These are phyloP conservation scores for Limtongozyma cylindracea DNA, from an alignment of 805 yeast genomes.

Conservation along the genomic window DNA sequence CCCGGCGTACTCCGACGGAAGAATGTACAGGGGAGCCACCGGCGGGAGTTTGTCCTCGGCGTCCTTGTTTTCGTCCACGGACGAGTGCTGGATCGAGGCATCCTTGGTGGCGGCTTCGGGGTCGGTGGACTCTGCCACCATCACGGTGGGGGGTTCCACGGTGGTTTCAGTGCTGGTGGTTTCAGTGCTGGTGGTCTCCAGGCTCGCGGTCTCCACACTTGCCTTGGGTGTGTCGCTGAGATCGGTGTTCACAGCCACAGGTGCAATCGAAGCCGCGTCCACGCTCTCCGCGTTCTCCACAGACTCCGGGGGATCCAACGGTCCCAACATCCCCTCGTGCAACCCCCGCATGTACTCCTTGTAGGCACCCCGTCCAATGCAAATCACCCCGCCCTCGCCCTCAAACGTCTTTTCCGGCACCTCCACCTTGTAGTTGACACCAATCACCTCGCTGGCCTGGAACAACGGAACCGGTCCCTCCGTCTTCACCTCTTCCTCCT, in stretches of 20 bases:
- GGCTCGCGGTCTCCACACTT: constrained; percentile 1
- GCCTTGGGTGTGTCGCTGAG: constrained; percentile 1
- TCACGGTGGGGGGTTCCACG: not conserved
- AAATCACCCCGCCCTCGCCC: constrained; percentile 63
- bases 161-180: constrained; percentile 1
- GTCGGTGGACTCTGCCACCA: not conserved
- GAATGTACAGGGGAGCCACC: constrained; percentile 40
- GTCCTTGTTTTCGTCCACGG: constrained; percentile 5
- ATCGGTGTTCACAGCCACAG: not conserved
- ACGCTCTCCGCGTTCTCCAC: constrained; percentile 3
- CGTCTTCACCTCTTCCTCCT: constrained; percentile 7
- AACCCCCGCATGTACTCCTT: constrained; percentile 80
- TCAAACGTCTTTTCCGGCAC: constrained; percentile 13
- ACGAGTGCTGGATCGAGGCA: constrained; percentile 2
- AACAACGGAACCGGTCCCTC: too few relatives aligned
- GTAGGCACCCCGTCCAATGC: constrained; percentile 88
- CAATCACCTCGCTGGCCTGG: constrained; percentile 21
- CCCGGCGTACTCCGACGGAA: constrained; percentile 25
- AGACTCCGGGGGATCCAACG: constrained; percentile 23
- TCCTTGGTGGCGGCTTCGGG: constrained; percentile 3
- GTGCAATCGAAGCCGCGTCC: not conserved
- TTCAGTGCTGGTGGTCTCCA: constrained; percentile 1
- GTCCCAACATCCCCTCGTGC: constrained; percentile 90
- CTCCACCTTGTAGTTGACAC: constrained; percentile 18
- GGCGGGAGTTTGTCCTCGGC: constrained; percentile 10